phyloP scores from a whole-genome alignment of 1,284 basidiomycete species.

The Caloboletus firmus region DNA sequence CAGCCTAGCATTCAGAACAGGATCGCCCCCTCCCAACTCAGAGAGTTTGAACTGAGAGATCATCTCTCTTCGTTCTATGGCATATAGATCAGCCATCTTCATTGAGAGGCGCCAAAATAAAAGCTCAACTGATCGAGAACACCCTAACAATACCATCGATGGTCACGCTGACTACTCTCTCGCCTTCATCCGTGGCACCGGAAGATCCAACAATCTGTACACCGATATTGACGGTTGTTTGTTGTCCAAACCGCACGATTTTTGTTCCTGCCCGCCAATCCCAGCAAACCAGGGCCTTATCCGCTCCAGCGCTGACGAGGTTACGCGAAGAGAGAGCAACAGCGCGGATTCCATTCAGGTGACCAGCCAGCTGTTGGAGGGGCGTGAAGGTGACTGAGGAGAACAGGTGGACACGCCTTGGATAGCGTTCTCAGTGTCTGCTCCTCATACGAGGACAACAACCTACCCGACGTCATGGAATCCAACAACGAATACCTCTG shows the following conservation, averaged over 20 bases:
- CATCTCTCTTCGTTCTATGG: constrained; percentile 75
- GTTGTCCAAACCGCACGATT: constrained; percentile 88
- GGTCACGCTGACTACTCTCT: constrained; percentile 83
- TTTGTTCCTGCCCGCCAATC: constrained; percentile 84
- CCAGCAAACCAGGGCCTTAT: constrained; percentile 91
- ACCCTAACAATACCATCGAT: constrained; percentile 90
- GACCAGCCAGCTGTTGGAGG: constrained; percentile 81
- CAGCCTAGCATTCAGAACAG: constrained; percentile 61
- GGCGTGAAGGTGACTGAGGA: constrained; percentile 78
- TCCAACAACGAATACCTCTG: constrained; percentile 87
- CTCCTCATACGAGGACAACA: not conserved
- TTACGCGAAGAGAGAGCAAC: constrained; percentile 84
- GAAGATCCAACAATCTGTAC: constrained; percentile 72
- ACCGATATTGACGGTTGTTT: constrained; percentile 89
- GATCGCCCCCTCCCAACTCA: constrained; percentile 72
- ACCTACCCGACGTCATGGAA: constrained; percentile 88
- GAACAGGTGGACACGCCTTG: constrained; percentile 77
- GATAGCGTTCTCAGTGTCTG: constrained; percentile 6
- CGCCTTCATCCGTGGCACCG: constrained; percentile 55
- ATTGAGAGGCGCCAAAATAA: not conserved
- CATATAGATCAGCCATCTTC: constrained; percentile 6
- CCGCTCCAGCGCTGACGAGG: constrained; percentile 85
- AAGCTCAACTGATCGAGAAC: constrained; percentile 78
- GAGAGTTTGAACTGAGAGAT: constrained; percentile 85
- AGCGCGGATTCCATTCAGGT: constrained; percentile 80